Base-by-base conservation (phyloP, 805 yeast genomes). In the Spathaspora sp. region DNA sequence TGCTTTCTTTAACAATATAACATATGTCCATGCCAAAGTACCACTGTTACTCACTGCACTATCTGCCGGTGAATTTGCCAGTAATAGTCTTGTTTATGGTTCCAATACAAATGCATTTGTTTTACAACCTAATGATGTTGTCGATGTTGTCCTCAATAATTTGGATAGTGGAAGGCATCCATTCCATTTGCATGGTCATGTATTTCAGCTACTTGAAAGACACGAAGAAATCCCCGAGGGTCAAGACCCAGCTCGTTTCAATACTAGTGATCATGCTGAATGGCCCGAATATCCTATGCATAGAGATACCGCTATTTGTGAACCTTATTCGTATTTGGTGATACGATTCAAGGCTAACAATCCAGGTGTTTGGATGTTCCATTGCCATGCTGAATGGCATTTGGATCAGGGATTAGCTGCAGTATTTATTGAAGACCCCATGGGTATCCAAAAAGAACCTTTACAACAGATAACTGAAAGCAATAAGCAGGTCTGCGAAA, bases 311-410 rank as follows among this genome's bases (percentile, higher is more conserved):
- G 82, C 82, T 17, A 73, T 78, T 57, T 82, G 89, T n/a, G 79
- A 83, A 47, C 81, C 86, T 31, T 83, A 85, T 58, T 89, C 92
- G 2, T 80, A 83, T 64, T 66, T 84, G 48, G 91, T 85, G 14
- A 62, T 83, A 26, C 74, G 97, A 57, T 89, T 89, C 67, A 78
- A 73, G 59, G 90, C 97, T 11, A 82, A 86, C 61, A 91, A 92
- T 62, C 97, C 97, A 1, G 97, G 97, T 51, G 85, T 90, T 20
- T 92, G 97, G 97, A 81, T 86, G 55, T 87, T 91, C 83, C 97
- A 91, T 66, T 91, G 97, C 68, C 96, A 89, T 63, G 81, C 87
- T 49, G 93, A 87, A 61, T 87, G 91, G 86, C 96, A 87, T 68
- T 78, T 87, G 65, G 85, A 82, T 57, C 94, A 87, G 70, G 96